A percentile compares a stretch with the other conserved stretches of the same genome.
Evolutionary conservation across 441 rosid genomes (phyloP).

Genomic region (Gossypium schwendimanii): DNA sequence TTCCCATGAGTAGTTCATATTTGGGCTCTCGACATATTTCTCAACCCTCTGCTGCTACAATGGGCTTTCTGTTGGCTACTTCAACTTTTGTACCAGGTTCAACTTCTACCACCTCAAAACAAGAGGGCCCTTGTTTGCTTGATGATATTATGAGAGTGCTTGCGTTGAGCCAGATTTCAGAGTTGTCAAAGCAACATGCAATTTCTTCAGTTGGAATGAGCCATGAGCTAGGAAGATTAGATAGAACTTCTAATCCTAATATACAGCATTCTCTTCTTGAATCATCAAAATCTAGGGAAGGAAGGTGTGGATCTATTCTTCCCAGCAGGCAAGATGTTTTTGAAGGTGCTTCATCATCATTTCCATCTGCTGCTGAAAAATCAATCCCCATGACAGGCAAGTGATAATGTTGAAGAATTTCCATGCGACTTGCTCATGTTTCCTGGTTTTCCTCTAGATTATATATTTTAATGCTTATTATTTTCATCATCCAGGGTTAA

Average conservation of each 20-base stretch:
- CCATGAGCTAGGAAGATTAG: conserved; percentile 20
- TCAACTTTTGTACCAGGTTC: conserved; percentile 15
- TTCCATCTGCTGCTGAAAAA: conserved; percentile 19
- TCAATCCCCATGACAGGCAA: conserved; percentile 23
- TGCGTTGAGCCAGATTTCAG: conserved; percentile 36
- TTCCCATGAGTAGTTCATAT: conserved; percentile 14
- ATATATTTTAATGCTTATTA: neutral
- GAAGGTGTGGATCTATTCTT: conserved; percentile 13
- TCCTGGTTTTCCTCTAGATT: neutral
- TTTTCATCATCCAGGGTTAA: conserved; percentile 26
- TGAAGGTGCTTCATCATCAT: conserved; percentile 16
- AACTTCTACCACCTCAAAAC: conserved; percentile 17
- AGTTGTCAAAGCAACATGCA: conserved; percentile 37
- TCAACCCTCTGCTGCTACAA: conserved; percentile 24
- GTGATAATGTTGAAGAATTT: conserved; percentile 6
- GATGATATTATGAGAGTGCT: conserved; percentile 42
- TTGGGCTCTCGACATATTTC: conserved; percentile 14
- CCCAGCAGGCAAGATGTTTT: conserved; percentile 17
- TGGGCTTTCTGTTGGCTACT: conserved; percentile 18
- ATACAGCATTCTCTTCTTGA: conserved; percentile 23
- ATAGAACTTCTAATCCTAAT: conserved; percentile 18
- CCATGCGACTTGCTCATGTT: conserved; percentile 12
- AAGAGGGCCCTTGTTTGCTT: conserved; percentile 25
- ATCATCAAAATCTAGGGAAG: conserved; percentile 21
- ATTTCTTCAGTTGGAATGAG: conserved; percentile 25